Conservation (phyloP, 129 eudicot genomes). For the Artemisia annua region DNA sequence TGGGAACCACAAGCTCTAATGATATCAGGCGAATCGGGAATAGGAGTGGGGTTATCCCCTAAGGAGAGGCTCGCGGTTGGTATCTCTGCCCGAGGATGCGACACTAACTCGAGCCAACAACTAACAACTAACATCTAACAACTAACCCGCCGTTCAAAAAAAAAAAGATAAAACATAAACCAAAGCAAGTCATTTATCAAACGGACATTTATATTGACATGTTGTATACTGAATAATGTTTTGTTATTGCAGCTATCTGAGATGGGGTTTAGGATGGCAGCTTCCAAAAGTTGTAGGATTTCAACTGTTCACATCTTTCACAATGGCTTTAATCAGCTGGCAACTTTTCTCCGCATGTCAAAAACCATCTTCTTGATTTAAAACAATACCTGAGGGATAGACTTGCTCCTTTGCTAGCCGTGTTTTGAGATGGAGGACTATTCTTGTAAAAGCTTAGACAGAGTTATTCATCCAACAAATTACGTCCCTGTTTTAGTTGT, state of each 20-base stretch:
- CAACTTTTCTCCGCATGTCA: constrained; percentile 95
- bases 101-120: too few relatives aligned
- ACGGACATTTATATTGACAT: neutral
- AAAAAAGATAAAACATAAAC: too few relatives aligned
- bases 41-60: too few relatives aligned
- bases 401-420: neutral
- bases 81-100: too few relatives aligned
- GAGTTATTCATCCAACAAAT: neutral
- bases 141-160: too few relatives aligned
- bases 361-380: constrained; percentile 62
- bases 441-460: constrained; percentile 33
- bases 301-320: constrained; percentile 75
- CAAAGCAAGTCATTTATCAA: too few relatives aligned
- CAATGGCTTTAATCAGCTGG: constrained; percentile 94
- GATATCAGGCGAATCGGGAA: too few relatives aligned
- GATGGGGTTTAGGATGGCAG: constrained; percentile 88
- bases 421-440: constrained; percentile 14
- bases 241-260: constrained; percentile 65
- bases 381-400: constrained; percentile 4
- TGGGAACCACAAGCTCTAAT: too few relatives aligned
- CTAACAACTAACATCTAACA: too few relatives aligned
- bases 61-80: too few relatives aligned
- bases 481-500: neutral
- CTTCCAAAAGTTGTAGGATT: constrained; percentile 89
- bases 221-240: neutral